Conservation (phyloP, 306 rosid species). For the Quercus variabilis region DNA sequence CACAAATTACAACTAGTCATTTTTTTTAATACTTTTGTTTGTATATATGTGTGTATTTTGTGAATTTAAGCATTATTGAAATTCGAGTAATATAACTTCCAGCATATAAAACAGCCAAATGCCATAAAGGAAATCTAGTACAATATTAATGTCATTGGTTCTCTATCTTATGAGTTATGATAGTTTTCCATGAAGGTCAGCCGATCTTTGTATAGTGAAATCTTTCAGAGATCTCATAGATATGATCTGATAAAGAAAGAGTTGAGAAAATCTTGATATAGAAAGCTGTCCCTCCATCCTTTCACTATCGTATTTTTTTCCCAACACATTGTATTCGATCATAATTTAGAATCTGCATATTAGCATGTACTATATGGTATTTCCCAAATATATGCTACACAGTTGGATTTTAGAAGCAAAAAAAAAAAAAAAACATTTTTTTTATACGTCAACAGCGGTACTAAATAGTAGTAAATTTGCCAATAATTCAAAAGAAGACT, state of each 20-base stretch:
- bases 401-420: too few relatives aligned
- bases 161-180: background rate
- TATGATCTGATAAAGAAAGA: constrained; percentile 1
- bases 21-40: too few relatives aligned
- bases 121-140: constrained; percentile 33
- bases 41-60: too few relatives aligned
- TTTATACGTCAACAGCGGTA: background rate
- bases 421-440: background rate
- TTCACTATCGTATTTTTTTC: background rate
- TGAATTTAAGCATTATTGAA: too few relatives aligned
- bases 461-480: background rate
- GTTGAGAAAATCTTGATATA: background rate
- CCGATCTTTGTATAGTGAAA: constrained; percentile 9
- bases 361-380: background rate
- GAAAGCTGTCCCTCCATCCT: background rate
- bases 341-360: background rate
- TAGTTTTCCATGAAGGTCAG: constrained; percentile 8
- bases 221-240: constrained; percentile 2
- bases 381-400: background rate
- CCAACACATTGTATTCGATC: background rate
- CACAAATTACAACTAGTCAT: too few relatives aligned
- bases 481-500: constrained; percentile 17
- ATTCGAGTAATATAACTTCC: background rate
- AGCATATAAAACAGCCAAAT: constrained; percentile 30
- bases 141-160: constrained; percentile 20